Evolutionary conservation across 768 basidiomycete species (phyloP), one percentile per base, ranked within the genome.

Genomic region (Coprinopsis cinerea): DNA sequence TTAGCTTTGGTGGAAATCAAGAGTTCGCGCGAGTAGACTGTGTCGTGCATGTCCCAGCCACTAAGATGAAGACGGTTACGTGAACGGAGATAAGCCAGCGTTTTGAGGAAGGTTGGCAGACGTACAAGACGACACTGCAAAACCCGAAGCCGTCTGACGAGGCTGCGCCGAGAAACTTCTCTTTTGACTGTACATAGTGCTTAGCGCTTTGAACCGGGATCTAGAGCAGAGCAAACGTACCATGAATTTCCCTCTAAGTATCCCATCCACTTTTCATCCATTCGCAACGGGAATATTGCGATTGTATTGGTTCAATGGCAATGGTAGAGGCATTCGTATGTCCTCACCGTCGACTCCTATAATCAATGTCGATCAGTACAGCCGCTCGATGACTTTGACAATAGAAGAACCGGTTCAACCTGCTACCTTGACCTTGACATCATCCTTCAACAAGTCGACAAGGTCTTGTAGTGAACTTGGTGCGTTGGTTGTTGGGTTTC

Each of bases 221-320:
- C 9, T n/a, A 35, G 26, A 4, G 10, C 25, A 24, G 22, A 17
- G 26, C 5, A 13, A 27, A 44, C 73, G 39, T 57, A 86, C 88
- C 88, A 92, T 90, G 62, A 85, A 88, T 68, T 97, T 97, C n/a
- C 95, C 95, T 26, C 95, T 78, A 14, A 96, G 74, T 10, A 97
- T 83, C 24, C 95, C 95, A 66, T 98, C 95, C 28, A 94, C 92
- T 93, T n/a, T n/a, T n/a, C n/a, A n/a, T n/a, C n/a, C n/a, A n/a
- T n/a, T n/a, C n/a, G 55, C 26, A 18, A 24, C n/a, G n/a, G 26
- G 24, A 43, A 18, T 26, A 10, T 22, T 43, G 23, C n/a, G 4
- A 18, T 6, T 37, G 20, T 15, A 13, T 4, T 37, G 30, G 10
- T 43, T 22, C 20, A 28, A 15, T 11, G 7, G 30, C 27, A 34